Evolutionary conservation across 106 monocot species (phyloP).

Genomic region (Posidonia australis): DNA sequence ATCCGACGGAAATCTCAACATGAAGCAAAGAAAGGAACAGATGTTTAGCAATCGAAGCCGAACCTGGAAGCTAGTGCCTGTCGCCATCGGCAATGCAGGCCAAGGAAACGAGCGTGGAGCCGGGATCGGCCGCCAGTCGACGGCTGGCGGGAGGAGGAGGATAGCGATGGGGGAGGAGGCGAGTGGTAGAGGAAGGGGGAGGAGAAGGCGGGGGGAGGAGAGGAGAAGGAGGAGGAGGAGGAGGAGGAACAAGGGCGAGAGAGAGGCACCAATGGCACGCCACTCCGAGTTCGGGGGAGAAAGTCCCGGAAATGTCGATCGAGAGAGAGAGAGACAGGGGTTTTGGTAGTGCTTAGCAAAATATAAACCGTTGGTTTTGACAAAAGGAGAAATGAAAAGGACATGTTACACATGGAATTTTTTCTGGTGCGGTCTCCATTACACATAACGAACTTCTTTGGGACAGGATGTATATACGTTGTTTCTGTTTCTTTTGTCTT

Average conservation of each 20-base stretch:
- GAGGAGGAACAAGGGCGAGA: neutral
- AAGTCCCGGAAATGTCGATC: neutral
- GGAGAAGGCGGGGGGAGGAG: neutral
- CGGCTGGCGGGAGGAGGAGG: neutral
- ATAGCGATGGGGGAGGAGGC: neutral
- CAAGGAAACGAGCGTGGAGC: neutral
- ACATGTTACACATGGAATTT: too few relatives aligned
- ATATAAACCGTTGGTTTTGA: neutral
- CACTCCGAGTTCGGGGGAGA: neutral
- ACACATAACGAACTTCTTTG: too few relatives aligned
- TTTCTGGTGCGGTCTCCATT: too few relatives aligned
- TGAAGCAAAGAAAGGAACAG: neutral
- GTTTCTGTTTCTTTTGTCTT: too few relatives aligned
- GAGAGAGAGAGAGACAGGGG: neutral
- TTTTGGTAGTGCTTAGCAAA: neutral
- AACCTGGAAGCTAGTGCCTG: neutral
- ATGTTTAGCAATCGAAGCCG: neutral
- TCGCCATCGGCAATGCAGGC: constrained; percentile 2
- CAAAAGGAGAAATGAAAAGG: too few relatives aligned
- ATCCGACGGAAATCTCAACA: neutral
- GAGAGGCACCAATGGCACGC: neutral
- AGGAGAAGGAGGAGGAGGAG: neutral
- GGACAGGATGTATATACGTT: too few relatives aligned
- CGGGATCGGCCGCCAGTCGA: neutral
- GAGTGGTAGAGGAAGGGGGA: neutral